phyloP scores from a whole-genome alignment of 495 filamentous ascomycete species.

The Xylaria intraflava region DNA sequence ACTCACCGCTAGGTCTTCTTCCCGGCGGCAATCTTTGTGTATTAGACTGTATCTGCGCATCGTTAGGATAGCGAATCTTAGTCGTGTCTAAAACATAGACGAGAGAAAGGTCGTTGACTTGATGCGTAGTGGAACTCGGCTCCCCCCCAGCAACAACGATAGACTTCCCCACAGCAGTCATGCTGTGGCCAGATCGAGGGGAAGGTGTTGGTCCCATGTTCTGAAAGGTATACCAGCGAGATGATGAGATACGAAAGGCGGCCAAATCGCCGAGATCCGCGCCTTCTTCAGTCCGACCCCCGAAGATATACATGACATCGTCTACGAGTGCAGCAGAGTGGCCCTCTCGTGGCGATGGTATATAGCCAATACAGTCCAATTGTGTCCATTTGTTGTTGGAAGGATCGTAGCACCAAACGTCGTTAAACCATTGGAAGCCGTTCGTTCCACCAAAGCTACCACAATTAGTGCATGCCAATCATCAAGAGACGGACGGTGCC shows the following conservation, averaged over 20 bases:
- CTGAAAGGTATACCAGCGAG: conserved; percentile 98
- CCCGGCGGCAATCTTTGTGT: conserved; percentile 28
- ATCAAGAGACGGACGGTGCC: neutral
- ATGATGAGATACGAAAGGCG: conserved; percentile 84
- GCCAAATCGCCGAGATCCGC: conserved; percentile 88
- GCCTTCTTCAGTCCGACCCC: conserved; percentile 90
- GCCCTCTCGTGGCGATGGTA: conserved; percentile 86
- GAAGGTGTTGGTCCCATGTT: conserved; percentile 98
- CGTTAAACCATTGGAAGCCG: conserved; percentile 92
- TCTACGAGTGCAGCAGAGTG: conserved; percentile 89
- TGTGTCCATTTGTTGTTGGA: conserved; percentile 73
- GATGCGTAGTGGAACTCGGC: conserved; percentile 76
- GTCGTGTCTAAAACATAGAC: conserved; percentile 88
- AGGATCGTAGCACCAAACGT: conserved; percentile 95
- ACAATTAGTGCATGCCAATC: conserved; percentile 18
- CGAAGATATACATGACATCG: conserved; percentile 99
- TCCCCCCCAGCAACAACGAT: conserved; percentile 91
- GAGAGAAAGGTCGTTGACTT: conserved; percentile 76
- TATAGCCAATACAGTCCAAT: conserved; percentile 94
- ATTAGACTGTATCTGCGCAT: conserved; percentile 50
- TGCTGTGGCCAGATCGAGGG: conserved; percentile 89
- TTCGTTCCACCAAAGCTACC: conserved; percentile 92
- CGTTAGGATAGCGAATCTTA: conserved; percentile 92
- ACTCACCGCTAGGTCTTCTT: conserved; percentile 37
- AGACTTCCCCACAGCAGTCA: conserved; percentile 89